Base-by-base conservation (phyloP, 1,284 basidiomycete species). In the Ceratobasidium sp. region DNA sequence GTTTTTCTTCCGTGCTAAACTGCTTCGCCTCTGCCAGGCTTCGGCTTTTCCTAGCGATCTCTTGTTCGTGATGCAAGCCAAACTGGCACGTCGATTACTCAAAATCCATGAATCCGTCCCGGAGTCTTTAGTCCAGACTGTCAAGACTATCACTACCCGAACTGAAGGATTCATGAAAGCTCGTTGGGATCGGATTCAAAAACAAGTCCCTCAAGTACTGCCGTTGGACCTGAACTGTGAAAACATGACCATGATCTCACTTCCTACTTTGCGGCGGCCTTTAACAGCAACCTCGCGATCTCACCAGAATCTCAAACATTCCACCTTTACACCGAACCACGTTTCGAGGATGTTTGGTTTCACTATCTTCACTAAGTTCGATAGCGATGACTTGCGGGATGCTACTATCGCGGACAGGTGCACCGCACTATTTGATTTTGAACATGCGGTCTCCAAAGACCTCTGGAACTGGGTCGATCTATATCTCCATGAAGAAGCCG, bases 81-180 rank as follows among this genome's bases (percentile, higher is more conserved):
- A 88, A 76, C 78, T 86, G 31, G 81, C 81, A 31, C 81, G 83
- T 8, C 83, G 87, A 1, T 68, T 85, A 13, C 66, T 80, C 66
- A 87, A 89, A 77, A 80, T 89, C 20, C 76, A 79, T 49, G 53
- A 63, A 0, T 20, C 75, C 8, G 78, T 81, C 1, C 71, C 78
- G 0, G 78, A 76, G 39, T 69, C 84, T 26, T 42, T 82, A 8
- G 39, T 76, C 11, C 3, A 78, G 2, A 66, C 76, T 6, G 82
- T 83, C 10, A 31, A 78, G 10, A 65, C 68, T 0, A 77, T 78
- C 0, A 76, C 67, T 17, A 26, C 79, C 3, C 69, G 68, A 10
- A 75, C 80, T 2, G 77, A 80, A 37, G 56, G 31, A 3, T 1
- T 53, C 11, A 76, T 85, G 15, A 74, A 82, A 56, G n/a, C 49